Base-by-base conservation (phyloP, 345 rosid species). In the Lepidium didymum region DNA sequence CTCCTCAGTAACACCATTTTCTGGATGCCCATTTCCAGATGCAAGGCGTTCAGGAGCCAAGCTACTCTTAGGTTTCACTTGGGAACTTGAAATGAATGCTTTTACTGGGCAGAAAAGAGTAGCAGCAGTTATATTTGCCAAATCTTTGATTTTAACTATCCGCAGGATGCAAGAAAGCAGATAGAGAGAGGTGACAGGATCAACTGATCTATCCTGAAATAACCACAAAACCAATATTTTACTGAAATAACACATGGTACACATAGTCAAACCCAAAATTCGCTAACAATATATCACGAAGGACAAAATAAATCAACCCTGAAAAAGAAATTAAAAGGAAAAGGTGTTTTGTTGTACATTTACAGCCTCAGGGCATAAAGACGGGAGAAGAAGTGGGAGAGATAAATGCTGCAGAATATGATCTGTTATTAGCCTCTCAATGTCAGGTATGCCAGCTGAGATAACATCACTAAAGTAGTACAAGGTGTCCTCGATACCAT, bases 401-500 rank as follows among this genome's bases (percentile, higher is more conserved):
- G 93, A 82, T 81, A 95, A 81, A 79, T 76, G 83, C 82, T 79
- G 89, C 84, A 91, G 76, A 68, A 89, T 84, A 36, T 84, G 77
- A 74, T 86, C 96, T 35, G 99, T 87, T 81, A 95, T 79, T 77
- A 95, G 78, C 84, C 85, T 86, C 82, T 89, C 97, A 70, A 89
- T 82, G 75, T 87, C 96, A 64, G 97, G 96, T 84, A 91, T 91
- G 15, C 99, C 97, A 77, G 99, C 99, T 62, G 99, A 95, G 60
- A 85, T 88, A 67, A 87, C 89, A 72, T 95, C 99, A 56, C 96
- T 95, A 69, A 91, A 79, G 79, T 91, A 95, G 77, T 85, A 95
- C 69, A 95, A 86, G 69, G 90, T 84, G 72, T 95, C 99, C 81
- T 95, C 99, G 63, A 95, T 86, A 80, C 93, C 97, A 80, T 91